phyloP scores from a whole-genome alignment of 1,284 basidiomycete genomes.

The Rhodotorula sp. region DNA sequence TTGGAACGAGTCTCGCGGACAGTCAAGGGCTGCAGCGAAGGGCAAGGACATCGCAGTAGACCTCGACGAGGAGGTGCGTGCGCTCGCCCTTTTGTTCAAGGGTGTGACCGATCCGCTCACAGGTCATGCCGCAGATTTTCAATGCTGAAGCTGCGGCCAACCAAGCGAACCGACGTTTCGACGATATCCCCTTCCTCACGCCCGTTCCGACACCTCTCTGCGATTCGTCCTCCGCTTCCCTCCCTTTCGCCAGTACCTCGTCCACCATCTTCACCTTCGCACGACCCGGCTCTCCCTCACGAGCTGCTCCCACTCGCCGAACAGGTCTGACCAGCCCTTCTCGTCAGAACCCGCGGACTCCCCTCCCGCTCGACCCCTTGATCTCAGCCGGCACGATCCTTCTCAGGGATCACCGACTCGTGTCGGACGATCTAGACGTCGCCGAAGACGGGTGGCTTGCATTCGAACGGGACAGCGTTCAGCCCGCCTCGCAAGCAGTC shows the following conservation, averaged over 20 bases:
- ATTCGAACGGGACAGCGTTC: conserved; percentile 1
- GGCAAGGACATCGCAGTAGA: too few relatives aligned
- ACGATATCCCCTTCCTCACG: neutral
- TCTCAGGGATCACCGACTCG: neutral
- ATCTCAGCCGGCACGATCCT: conserved; percentile 18
- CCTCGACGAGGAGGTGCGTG: too few relatives aligned
- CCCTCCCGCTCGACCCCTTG: conserved; percentile 21
- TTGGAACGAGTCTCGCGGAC: too few relatives aligned
- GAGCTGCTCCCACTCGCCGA: neutral
- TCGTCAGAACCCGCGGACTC: neutral
- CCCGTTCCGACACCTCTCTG: neutral
- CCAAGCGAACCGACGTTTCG: too few relatives aligned
- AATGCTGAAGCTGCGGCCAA: too few relatives aligned
- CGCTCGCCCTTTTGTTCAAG: too few relatives aligned
- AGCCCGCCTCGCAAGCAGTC: neutral
- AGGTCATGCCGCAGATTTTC: too few relatives aligned
- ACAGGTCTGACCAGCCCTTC: neutral
- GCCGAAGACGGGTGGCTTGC: conserved; percentile 23
- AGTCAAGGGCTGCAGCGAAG: too few relatives aligned
- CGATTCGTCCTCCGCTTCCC: too few relatives aligned
- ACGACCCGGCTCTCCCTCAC: neutral
- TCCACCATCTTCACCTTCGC: neutral
- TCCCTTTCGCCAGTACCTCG: too few relatives aligned
- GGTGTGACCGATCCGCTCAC: too few relatives aligned
- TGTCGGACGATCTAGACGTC: too few relatives aligned